Percentiles rank a stretch among this genome's conserved stretches.
These are phyloP conservation scores for Hygrophorus russula DNA, from an alignment of 768 basidiomycete genomes.

Conservation along the genomic window DNA sequence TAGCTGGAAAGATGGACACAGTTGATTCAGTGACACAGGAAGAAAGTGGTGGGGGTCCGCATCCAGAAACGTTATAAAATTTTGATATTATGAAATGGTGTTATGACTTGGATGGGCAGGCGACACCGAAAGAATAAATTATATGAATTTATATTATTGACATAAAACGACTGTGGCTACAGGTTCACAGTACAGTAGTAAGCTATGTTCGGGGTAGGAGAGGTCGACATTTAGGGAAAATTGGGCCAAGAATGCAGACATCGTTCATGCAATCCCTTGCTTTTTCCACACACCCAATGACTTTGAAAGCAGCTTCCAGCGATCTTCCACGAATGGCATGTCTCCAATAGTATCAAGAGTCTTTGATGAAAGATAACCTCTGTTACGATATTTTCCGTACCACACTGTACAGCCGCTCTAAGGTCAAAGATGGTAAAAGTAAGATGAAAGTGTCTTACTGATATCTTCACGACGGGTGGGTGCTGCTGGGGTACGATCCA, in stretches of 20 bases:
- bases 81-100: too few species aligned
- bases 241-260: too few species aligned
- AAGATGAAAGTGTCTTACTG: constrained; percentile 32
- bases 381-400: constrained; percentile 64
- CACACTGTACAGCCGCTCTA: constrained; percentile 37
- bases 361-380: constrained; percentile 60
- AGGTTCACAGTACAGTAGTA: too few species aligned
- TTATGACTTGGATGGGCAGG: too few species aligned
- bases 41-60: too few species aligned
- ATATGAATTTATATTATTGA: too few species aligned
- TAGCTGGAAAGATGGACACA: constrained; percentile 1
- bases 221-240: too few species aligned
- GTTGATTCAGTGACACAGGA: not conserved
- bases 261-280: constrained; percentile 12
- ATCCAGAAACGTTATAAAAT: too few species aligned
- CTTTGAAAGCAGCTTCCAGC: constrained; percentile 55
- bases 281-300: constrained; percentile 49
- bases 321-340: constrained; percentile 52
- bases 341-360: constrained; percentile 40
- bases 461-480: constrained; percentile 85
- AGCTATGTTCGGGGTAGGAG: too few species aligned
- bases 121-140: too few species aligned
- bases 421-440: constrained; percentile 3
- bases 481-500: constrained; percentile 61
- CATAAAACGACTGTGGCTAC: too few species aligned